phyloP scores from a whole-genome alignment of 176 grass and related monocot species.

The Leersia perrieri region DNA sequence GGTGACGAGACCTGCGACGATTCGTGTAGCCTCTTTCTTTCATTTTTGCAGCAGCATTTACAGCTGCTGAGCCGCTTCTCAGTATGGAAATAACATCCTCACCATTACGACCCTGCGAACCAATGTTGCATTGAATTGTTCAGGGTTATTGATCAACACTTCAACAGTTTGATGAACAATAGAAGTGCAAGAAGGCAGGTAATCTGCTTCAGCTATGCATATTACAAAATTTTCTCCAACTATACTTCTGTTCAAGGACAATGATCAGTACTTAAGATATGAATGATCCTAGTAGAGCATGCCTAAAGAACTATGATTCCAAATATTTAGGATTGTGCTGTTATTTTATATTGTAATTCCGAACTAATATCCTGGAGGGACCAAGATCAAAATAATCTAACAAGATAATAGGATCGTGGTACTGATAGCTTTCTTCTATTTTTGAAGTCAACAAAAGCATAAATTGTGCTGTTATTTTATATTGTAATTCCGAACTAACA shows the following conservation, averaged over 20 bases:
- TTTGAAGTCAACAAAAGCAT: background rate
- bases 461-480: background rate
- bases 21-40: constrained; percentile 82
- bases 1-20: constrained; percentile 67
- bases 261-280: background rate
- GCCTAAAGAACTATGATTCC: background rate
- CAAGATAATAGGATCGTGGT: background rate
- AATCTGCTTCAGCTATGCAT: constrained; percentile 1
- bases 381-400: background rate
- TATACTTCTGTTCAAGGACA: background rate
- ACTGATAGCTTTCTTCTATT: background rate
- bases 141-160: background rate
- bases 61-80: constrained; percentile 73
- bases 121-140: constrained; percentile 9
- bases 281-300: background rate
- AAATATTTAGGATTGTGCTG: background rate
- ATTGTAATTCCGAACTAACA: background rate
- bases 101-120: constrained; percentile 59
- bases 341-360: background rate
- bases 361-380: background rate
- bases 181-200: too few relatives aligned
- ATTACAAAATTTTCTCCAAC: background rate
- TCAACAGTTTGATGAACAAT: too few relatives aligned
- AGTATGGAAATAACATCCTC: constrained; percentile 66
- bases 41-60: constrained; percentile 83